Base-by-base conservation (phyloP, 2,329 filamentous ascomycete genomes). In the Aspergillus sp. region DNA sequence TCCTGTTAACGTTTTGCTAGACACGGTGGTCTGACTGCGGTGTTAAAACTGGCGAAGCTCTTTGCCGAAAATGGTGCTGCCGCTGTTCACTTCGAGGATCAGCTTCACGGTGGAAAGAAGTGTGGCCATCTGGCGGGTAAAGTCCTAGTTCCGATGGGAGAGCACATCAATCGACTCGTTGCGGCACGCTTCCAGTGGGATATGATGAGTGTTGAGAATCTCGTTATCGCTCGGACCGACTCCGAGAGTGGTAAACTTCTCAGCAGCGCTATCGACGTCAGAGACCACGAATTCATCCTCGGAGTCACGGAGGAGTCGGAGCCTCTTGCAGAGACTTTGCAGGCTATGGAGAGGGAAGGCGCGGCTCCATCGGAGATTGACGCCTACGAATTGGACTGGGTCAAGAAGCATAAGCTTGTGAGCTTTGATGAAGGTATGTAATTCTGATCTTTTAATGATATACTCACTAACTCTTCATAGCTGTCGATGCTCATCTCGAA, bases 121-220 rank as follows among this genome's bases (percentile, higher is more conserved):
- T 99, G 95, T 71, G 95, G 95, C 15, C 95, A 99, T 77, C 80
- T 98, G 60, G 95, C 95, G 1, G 95, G 95, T 65, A 99, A 98
- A 75, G 95, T 98, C 2, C 82, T 99, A 8, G 95, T 98, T 3
- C 93, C 95, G 0, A 86, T 93, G 0, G 90, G 92, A 60, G 95
- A 98, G 73, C 95, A 99, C 79, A 96, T 98, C 81, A 97, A 96
- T 79, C 88, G 95, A 27, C 86, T 99, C 4, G 88, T 92, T 19
- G 93, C 95, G 2, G 88, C 93, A 3, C 88, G 95, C 59, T 97
- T 96, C 79, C 95, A 99, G 72, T 99, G 93, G 93, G 95, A 99
- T 70, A 83, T 97, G 66, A 98, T 99, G 93, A 95, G 93, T 47
- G 88, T 86, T 52, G 95, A 99, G 79, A 98, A 96, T 73, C 83